Base-by-base conservation (phyloP, 2,329 filamentous ascomycete species). In the Aspergillus niger region DNA sequence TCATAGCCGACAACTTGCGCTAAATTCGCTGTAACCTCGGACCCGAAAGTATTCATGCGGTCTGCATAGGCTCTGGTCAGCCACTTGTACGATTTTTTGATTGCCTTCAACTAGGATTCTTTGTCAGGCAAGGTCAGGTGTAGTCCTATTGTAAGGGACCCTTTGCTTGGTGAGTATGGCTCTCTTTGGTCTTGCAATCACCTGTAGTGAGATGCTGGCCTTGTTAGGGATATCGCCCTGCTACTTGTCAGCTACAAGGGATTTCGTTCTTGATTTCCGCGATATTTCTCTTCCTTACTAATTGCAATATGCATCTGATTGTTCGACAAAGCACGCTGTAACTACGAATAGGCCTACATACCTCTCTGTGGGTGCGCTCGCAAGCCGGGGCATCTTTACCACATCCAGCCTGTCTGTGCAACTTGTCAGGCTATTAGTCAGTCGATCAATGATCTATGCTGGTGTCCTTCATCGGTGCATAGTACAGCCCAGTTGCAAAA, bases 1-100 rank as follows among this genome's bases (percentile, higher is more conserved):
- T 55, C 43, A 30, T 47, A 55, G 53, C 39, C 28, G 43, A 44
- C 6, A 47, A 41, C 39, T 44, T 55, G 39, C 47, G 26, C 15
- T 55, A 15, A 20, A 17, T 20, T 36, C 41, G n/a, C 20, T 13
- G 26, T 24, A 43, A 20, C 28, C 26, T 55, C 53, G 53, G 53
- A 28, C 20, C 53, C 53, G 53, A 55, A 30, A 44, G 26, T 47
- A 47, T 47, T 30, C n/a, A 32, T 32, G 22, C 51, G n/a, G 53
- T 55, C 39, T 50, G 26, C 47, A 50, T 32, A 30, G 47, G 15
- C 47, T 30, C 15, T 28, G 47, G 8, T 17, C 47, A 28, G n/a
- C 26, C 47, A 50, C n/a, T 50, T 17, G 30, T 28, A 32, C 24
- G 26, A 30, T 17, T 8, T 17, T 20, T n/a, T 20, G 5, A 15